Evolutionary conservation across 257 asterid genomes (phyloP).

Genomic region (Nicotiana undulata): DNA sequence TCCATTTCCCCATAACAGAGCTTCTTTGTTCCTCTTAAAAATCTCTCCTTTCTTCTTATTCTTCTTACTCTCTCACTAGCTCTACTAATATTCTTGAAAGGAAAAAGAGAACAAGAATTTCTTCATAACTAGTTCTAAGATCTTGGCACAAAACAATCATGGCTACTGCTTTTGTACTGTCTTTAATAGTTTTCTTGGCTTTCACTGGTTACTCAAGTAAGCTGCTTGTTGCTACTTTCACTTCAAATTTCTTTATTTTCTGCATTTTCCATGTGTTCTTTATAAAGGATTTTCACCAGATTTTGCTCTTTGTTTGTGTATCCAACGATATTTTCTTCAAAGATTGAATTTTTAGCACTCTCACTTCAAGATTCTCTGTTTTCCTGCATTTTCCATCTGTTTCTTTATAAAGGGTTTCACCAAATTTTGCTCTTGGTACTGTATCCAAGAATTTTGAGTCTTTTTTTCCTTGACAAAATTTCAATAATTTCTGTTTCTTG

Average conservation of each 20-base stretch:
- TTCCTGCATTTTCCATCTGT: neutral
- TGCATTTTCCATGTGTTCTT: neutral
- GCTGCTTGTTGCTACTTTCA: neutral
- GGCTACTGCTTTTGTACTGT: constrained; percentile 44
- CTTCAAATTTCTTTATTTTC: neutral
- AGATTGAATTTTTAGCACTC: neutral
- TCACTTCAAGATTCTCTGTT: neutral
- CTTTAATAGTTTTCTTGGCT: constrained; percentile 38
- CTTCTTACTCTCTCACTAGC: neutral
- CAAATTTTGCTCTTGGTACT: neutral
- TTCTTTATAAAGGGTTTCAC: neutral
- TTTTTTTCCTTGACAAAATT: neutral
- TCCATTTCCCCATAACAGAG: neutral
- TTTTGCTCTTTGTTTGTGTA: neutral
- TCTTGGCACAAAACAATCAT: constrained; percentile 19
- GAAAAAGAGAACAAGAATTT: neutral
- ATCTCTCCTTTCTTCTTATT: neutral
- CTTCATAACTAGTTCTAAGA: neutral
- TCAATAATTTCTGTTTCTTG: neutral
- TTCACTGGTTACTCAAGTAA: constrained; percentile 40
- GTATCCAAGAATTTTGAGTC: neutral
- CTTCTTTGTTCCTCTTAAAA: constrained; percentile 10
- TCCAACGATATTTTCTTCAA: neutral
- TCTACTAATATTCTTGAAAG: neutral
- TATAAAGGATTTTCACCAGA: neutral